Evolutionary conservation across 148 eudicot species (phyloP), one percentile per base, ranked within the genome.

Genomic region (Cornus controversa): DNA sequence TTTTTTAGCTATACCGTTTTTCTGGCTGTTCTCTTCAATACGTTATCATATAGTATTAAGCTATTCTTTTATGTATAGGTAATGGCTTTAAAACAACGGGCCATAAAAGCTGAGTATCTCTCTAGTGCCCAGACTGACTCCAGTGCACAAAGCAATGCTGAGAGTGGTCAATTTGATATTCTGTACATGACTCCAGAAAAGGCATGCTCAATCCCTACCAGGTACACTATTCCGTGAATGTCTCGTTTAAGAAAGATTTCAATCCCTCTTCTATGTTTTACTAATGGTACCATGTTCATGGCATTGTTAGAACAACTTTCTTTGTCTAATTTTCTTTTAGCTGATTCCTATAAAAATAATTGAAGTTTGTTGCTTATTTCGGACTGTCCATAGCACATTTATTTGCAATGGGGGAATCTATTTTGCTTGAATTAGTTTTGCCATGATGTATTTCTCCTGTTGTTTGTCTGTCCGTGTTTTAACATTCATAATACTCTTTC

Each of bases 181-280:
- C 66, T 93, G 75, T 93, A 91, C 76, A 85, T 93, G 93, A 91
- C 97, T 36, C 97, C 97, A 5, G 97, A 93, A 79, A 93, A 88
- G 85, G 97, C 97, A 10, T 91, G 90, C 69, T 10, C 73, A 29
- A 68, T 93, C 68, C 53, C 90, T 34, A 29, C 76, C 54, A 91
- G 97, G 97, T 92, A 69, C 25, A 22, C 22, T 37, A 26, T 40
- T 37, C 37, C 2, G 0, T n/a, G 16, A 37, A 74, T 64, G 27
- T 40, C 20, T 69, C 5, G 50, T 1, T 66, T 27, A 16, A 45
- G 71, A 65, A 40, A 34, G 45, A 1, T 47, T 16, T 8, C 2
- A 13, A 42, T 15, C 4, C 15, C 16, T 63, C 45, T 75, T n/a
- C 25, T 29, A 16, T 53, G 37, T 53, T 50, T 29, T 20, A 10